A percentile compares a stretch with the other conserved stretches of the same genome.
Evolutionary conservation across 345 rosid species (phyloP).

Genomic region (Sonneratia caseolaris): DNA sequence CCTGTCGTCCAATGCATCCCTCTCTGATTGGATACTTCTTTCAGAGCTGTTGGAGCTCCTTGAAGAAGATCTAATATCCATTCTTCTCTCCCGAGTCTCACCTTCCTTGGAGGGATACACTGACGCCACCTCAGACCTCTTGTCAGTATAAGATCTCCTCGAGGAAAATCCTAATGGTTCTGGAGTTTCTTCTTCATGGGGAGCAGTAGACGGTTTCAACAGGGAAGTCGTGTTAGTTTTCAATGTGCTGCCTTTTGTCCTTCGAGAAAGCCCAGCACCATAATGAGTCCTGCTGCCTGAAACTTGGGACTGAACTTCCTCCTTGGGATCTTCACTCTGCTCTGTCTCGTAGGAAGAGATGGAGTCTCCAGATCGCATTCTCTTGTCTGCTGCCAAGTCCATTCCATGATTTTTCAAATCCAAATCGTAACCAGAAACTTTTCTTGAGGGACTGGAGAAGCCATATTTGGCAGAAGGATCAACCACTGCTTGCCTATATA

Average conservation of each 20-base stretch:
- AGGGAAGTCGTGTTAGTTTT: conserved; percentile 6
- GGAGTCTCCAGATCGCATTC: conserved; percentile 21
- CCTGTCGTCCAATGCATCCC: conserved; percentile 12
- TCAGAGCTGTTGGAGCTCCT: background rate
- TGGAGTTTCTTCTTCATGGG: conserved; percentile 1
- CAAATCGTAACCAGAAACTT: conserved; percentile 16
- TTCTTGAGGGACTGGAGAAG: conserved; percentile 15
- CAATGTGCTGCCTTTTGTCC: conserved; percentile 27
- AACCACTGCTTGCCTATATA: background rate
- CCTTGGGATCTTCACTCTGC: conserved; percentile 26
- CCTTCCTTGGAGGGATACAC: conserved; percentile 13
- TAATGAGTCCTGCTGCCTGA: conserved; percentile 15
- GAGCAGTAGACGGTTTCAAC: background rate
- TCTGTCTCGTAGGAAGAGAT: conserved; percentile 27
- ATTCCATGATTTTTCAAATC: conserved; percentile 18
- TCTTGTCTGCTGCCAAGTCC: conserved; percentile 21
- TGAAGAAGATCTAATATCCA: conserved; percentile 16
- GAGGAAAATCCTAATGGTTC: background rate
- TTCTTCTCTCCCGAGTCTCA: conserved; percentile 5
- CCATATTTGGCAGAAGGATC: background rate
- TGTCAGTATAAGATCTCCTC: conserved; percentile 4
- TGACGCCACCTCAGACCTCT: conserved; percentile 20
- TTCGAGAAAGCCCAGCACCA: conserved; percentile 38
- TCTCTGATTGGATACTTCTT: conserved; percentile 4
- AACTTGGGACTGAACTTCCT: conserved; percentile 26